Percentiles rank a stretch among this genome's conserved stretches.
Conservation (phyloP, 345 rosid species). For the Citrus reticulata region DNA sequence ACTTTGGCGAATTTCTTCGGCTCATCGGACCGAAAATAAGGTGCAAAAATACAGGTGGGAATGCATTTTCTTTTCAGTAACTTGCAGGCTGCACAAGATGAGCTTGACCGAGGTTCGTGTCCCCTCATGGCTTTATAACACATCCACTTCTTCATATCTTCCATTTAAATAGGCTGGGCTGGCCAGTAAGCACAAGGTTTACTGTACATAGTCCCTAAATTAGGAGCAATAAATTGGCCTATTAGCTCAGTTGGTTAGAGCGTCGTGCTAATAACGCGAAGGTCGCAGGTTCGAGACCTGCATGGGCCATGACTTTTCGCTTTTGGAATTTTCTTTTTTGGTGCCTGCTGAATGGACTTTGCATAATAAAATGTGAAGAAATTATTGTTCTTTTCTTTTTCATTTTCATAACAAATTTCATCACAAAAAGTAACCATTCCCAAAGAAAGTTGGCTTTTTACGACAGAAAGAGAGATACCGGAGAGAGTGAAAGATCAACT, state of each 20-base stretch:
- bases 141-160: background rate
- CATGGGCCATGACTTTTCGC: slow-evolving; percentile 31
- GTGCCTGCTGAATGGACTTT: background rate
- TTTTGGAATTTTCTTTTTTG: background rate
- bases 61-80: slow-evolving; percentile 73
- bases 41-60: slow-evolving; percentile 80
- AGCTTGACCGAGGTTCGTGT: slow-evolving; percentile 73
- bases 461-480: background rate
- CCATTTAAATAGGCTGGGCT: background rate
- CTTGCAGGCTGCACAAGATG: slow-evolving; percentile 97
- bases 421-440: background rate
- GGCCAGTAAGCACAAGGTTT: background rate
- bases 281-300: slow-evolving; percentile 51
- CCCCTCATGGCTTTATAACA: slow-evolving; percentile 34
- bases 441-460: background rate
- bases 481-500: background rate
- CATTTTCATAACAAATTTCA: background rate
- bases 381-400: background rate
- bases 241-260: slow-evolving; percentile 46
- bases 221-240: background rate
- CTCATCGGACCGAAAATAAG: slow-evolving; percentile 74
- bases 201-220: fast-evolving
- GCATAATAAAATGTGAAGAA: background rate
- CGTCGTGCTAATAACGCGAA: slow-evolving; percentile 48
- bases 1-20: slow-evolving; percentile 71